These are phyloP conservation scores for Phytophthora megakarya DNA, from an alignment of 352 stramenopile species.

Conservation along the genomic window DNA sequence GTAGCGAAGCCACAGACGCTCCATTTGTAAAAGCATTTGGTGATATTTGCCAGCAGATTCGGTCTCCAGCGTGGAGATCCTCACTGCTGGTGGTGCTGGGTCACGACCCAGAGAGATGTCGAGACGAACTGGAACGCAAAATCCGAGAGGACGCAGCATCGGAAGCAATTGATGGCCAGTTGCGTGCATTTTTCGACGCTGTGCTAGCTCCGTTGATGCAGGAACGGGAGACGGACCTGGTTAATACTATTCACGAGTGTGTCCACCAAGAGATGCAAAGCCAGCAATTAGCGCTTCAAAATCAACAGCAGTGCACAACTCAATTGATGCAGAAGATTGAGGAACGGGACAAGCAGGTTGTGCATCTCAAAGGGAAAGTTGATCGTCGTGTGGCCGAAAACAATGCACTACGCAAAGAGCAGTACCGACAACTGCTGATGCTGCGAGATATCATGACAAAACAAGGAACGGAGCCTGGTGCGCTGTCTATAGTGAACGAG, in stretches of 20 bases:
- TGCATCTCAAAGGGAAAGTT: slow-evolving; percentile 58
- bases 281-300: slow-evolving; percentile 22
- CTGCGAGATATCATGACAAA: slow-evolving; percentile 69
- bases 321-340: slow-evolving; percentile 33
- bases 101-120: slow-evolving; percentile 26
- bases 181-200: slow-evolving; percentile 53
- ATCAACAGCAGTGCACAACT: slow-evolving; percentile 16
- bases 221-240: slow-evolving; percentile 50
- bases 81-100: slow-evolving; percentile 26
- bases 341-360: slow-evolving; percentile 39
- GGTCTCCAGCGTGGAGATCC: slow-evolving; percentile 12
- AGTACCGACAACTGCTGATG: slow-evolving; percentile 76
- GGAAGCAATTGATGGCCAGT: slow-evolving; percentile 27
- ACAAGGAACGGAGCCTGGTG: slow-evolving; percentile 53
- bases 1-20: slow-evolving; percentile 5
- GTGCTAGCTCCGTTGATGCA: slow-evolving; percentile 56
- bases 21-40: slow-evolving; percentile 23
- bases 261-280: slow-evolving; percentile 47
- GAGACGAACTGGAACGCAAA: slow-evolving; percentile 23
- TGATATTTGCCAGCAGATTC: slow-evolving; percentile 21
- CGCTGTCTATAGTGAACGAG: slow-evolving; percentile 60
- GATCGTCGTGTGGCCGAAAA: slow-evolving; percentile 68
- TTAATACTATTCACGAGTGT: slow-evolving; percentile 69
- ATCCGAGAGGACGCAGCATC: slow-evolving; percentile 31
- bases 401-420: slow-evolving; percentile 70